Evolutionary conservation across 1,284 basidiomycete species (phyloP).

Genomic region (Sporisorium graminicola): DNA sequence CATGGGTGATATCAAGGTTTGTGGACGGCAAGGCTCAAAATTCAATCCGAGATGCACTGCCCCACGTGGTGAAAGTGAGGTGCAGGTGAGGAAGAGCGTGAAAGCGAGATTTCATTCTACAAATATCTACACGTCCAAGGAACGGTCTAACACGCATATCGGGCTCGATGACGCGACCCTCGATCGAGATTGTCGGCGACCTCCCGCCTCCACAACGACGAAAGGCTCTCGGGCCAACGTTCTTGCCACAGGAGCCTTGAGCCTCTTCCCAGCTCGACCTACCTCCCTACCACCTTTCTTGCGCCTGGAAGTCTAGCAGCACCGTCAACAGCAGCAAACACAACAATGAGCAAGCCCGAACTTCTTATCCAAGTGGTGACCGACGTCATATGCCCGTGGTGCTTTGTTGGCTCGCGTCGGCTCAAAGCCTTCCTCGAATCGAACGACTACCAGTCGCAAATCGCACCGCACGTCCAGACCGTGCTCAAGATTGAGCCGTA

Average conservation of each 20-base stretch:
- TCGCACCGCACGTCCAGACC: slow-evolving; percentile 37
- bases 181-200: slow-evolving; percentile 15
- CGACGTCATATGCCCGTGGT: slow-evolving; percentile 59
- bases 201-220: slow-evolving; percentile 26
- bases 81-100: slow-evolving; percentile 10
- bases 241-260: too few relatives aligned
- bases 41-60: neutral
- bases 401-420: slow-evolving; percentile 46
- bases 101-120: neutral
- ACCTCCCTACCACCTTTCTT: too few relatives aligned
- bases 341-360: slow-evolving; percentile 47
- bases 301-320: too few relatives aligned
- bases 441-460: slow-evolving; percentile 47
- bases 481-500: slow-evolving; percentile 51
- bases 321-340: too few relatives aligned
- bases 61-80: neutral
- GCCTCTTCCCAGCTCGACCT: too few relatives aligned
- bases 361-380: slow-evolving; percentile 45
- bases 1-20: too few relatives aligned
- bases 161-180: neutral
- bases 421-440: slow-evolving; percentile 46
- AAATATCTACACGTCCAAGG: too few relatives aligned
- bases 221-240: slow-evolving; percentile 26
- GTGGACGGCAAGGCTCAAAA: too few relatives aligned
- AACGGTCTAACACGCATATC: slow-evolving; percentile 2